phyloP scores from a whole-genome alignment of 441 rosid species.

The Euphorbia schlechtendalii region DNA sequence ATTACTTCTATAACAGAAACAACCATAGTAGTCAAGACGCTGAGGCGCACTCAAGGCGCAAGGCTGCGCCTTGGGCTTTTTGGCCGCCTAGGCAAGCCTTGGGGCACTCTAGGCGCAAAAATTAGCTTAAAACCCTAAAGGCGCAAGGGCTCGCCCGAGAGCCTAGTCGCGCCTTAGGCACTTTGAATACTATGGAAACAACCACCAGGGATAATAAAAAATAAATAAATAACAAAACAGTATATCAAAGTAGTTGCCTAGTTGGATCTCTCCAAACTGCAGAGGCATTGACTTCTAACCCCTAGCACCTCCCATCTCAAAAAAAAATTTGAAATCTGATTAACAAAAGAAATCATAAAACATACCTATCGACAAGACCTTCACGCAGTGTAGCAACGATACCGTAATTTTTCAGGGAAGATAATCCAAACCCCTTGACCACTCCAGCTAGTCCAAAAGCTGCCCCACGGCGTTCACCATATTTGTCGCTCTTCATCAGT shows the following conservation, averaged over 20 bases:
- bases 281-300: neutral
- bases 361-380: slow-evolving; percentile 79
- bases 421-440: slow-evolving; percentile 89
- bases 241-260: neutral
- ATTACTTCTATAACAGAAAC: neutral
- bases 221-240: too few relatives aligned
- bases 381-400: slow-evolving; percentile 55
- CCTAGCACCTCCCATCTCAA: neutral
- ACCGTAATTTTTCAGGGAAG: slow-evolving; percentile 80
- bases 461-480: slow-evolving; percentile 99
- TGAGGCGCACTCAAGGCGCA: too few relatives aligned
- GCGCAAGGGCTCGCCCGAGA: too few relatives aligned
- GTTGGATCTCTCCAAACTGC: neutral
- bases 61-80: too few relatives aligned
- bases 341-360: neutral
- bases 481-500: slow-evolving; percentile 88
- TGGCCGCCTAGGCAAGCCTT: too few relatives aligned
- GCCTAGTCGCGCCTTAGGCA: too few relatives aligned
- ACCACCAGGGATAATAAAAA: too few relatives aligned
- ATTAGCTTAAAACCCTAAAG: too few relatives aligned
- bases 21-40: too few relatives aligned
- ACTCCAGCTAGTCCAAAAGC: slow-evolving; percentile 99
- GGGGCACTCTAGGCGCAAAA: too few relatives aligned
- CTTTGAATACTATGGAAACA: too few relatives aligned
- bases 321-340: neutral